Conservation (phyloP, 2,329 filamentous ascomycete genomes). For the Penicillium sp. region DNA sequence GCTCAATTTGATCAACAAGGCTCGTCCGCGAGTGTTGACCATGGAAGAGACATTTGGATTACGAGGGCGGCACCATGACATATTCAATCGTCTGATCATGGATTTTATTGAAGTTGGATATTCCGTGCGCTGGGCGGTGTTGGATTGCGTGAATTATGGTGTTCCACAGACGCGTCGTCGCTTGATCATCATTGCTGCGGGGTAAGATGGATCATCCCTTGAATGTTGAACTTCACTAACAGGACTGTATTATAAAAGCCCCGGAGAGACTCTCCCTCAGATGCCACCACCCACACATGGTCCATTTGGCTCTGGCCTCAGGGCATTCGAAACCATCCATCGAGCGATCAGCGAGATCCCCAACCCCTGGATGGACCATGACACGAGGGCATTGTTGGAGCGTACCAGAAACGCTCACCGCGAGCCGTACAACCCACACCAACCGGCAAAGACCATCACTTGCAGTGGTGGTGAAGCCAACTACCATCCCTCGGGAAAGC, state of each 20-base stretch:
- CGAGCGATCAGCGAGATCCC: constrained; percentile 45
- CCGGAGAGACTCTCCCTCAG: constrained; percentile 67
- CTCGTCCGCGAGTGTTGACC: constrained; percentile 68
- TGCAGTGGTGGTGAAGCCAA: constrained; percentile 60
- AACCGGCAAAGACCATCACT: constrained; percentile 62
- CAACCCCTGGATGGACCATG: constrained; percentile 42
- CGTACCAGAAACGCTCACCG: constrained; percentile 29
- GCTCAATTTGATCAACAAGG: constrained; percentile 55
- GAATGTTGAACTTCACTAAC: neutral
- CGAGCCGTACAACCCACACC: constrained; percentile 48
- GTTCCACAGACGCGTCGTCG: constrained; percentile 51
- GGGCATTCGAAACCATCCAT: constrained; percentile 42
- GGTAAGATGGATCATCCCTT: constrained; percentile 38
- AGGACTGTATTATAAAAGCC: constrained; percentile 41
- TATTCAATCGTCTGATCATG: constrained; percentile 61
- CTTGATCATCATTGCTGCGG: constrained; percentile 54
- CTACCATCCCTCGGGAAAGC: constrained; percentile 64
- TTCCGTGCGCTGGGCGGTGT: constrained; percentile 67
- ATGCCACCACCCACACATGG: constrained; percentile 66
- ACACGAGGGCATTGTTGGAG: constrained; percentile 29
- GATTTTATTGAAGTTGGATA: constrained; percentile 67
- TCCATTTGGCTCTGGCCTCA: constrained; percentile 28
- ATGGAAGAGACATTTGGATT: constrained; percentile 79
- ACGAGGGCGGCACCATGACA: constrained; percentile 52
- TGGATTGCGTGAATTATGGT: constrained; percentile 53